Base-by-base conservation (phyloP, 176 grass and related monocot genomes). In the Chrysopogon serrulatus region DNA sequence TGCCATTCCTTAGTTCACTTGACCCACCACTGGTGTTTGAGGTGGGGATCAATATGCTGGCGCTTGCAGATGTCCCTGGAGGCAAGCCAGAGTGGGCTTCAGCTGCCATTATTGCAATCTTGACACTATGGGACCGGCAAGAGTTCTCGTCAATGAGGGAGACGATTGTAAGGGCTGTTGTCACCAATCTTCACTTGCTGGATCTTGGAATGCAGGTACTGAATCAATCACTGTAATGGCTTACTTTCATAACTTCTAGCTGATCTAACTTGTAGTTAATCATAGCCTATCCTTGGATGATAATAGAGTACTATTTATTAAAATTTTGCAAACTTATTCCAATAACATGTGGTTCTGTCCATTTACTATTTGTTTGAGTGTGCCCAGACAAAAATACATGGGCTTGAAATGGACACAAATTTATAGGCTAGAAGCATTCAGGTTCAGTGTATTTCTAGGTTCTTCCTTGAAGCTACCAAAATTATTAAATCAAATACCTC, bases 61-160 rank as follows among this genome's bases (percentile, higher is more conserved):
- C 93, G 1, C 87, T 98, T 10, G 93, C 96, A 36, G 96, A 98
- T 63, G 96, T 90, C 19, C 96, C 96, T 2, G 96, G 96, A 69
- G 96, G 96, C 66, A 98, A 98, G 86, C 96, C 96, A 1, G 96
- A 98, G 86, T 98, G 96, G 96, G 96, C 96, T 87, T 95, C 96
- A 27, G 93, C 91, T 21, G 90, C 96, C 21, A 98, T 93, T 77
- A 95, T 92, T 43, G 96, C 93, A 54, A 96, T 99, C 43, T 75
- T 96, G 11, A 99, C 96, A 53, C 83, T 94, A 18, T 99, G 96
- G 96, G 96, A 99, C 13, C 78, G 96, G 33, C 96, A 96, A 74
- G 96, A 95, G 68, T 99, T 99, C 83, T 96, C 93, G n/a, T 99
- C 96, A 61, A 94, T 89, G 85, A 88, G 93, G 88, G 91, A 99